phyloP scores from a whole-genome alignment of 305 asterid species.

The Vinca major region DNA sequence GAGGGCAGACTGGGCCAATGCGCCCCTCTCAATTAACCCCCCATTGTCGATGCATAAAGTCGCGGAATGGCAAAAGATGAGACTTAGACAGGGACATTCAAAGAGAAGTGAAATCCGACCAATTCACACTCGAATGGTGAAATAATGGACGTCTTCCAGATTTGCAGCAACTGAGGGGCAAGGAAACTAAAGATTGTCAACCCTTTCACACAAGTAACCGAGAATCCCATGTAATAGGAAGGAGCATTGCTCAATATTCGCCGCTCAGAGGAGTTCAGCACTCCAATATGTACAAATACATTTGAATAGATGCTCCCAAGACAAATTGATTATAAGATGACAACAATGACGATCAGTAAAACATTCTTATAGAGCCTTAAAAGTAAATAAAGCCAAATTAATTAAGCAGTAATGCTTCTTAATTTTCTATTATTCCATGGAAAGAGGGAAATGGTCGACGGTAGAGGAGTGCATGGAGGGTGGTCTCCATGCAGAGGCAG shows the following conservation, averaged over 20 bases:
- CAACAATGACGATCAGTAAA: too few relatives aligned
- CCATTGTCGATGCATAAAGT: too few relatives aligned
- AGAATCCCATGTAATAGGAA: neutral
- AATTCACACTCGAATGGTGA: neutral
- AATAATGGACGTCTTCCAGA: neutral
- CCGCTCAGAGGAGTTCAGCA: neutral
- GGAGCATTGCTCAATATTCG: too few relatives aligned
- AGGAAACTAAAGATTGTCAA: neutral
- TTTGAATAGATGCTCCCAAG: neutral
- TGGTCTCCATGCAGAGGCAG: slow-evolving; percentile 97
- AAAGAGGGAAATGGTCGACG: slow-evolving; percentile 5
- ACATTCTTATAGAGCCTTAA: neutral
- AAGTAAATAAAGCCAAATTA: neutral
- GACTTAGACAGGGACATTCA: too few relatives aligned
- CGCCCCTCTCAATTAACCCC: too few relatives aligned
- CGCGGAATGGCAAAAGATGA: too few relatives aligned
- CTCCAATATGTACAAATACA: neutral
- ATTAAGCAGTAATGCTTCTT: too few relatives aligned
- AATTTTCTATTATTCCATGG: neutral
- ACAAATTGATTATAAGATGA: neutral
- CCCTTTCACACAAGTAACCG: neutral
- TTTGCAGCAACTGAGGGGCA: neutral
- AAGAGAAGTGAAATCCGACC: neutral
- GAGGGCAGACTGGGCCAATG: too few relatives aligned
- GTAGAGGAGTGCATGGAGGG: slow-evolving; percentile 2